Base-by-base conservation (phyloP, 257 asterid species). In the Thymus mandschuricus region DNA sequence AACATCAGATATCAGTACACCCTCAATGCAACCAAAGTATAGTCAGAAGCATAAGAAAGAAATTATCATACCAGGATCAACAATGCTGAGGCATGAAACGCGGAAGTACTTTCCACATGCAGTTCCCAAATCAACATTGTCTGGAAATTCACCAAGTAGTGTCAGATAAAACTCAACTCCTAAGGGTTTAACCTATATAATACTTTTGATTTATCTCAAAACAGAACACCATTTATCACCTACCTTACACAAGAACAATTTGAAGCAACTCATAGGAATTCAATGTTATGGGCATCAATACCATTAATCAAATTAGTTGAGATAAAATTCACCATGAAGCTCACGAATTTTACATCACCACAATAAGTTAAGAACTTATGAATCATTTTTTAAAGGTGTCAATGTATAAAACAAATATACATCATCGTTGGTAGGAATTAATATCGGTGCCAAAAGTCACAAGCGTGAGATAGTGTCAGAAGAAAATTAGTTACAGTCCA, bases 21-120 rank as follows among this genome's bases (percentile, higher is more conserved):
- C 11, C 0, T 3, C 13, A 4, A 29, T 10, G 31, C 9, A 63
- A 4, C 51, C 12, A 5, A 21, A 57, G 52, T 28, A 40, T 13
- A 55, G 12, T 31, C 31, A 12, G 27, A 40, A 63, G 60, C 40
- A 15, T n/a, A 11, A 1, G 11, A 27, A 60, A 45, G 1, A 7
- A 45, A 12, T 0, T 30, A 1, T 27, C 31, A 57, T 69, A 87
- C 96, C 93, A 74, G 91, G 89, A 57, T 89, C 96, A 4, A 87
- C 74, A 60, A 87, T 85, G 86, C 91, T 87, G 73, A 89, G 93
- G 84, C 93, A 89, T 58, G 89, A 87, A 1, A 89, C 96, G 6
- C 93, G 81, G 78, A 58, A 86, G 71, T 85, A 89, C 81, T 89
- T 88, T 3, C 96, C 96, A 33, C 96, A 89, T 6, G 91, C 92